Conservation (phyloP, 257 asterid species). For the Solanum medicagineum region DNA sequence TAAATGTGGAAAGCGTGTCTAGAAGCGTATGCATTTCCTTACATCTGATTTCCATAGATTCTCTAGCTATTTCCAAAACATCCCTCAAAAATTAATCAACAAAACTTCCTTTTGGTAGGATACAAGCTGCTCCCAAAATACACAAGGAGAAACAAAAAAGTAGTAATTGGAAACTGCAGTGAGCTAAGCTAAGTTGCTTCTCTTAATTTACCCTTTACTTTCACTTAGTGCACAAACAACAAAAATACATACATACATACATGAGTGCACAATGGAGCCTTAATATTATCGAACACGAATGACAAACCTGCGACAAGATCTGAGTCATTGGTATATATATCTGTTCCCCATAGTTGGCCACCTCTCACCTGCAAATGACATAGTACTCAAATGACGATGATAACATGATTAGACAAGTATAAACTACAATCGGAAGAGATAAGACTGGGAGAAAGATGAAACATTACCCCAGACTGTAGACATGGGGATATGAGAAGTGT, state of each 20-base stretch:
- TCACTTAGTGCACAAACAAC: neutral
- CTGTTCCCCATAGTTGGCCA: constrained; percentile 98
- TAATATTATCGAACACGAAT: neutral
- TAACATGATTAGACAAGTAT: neutral
- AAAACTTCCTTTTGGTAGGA: neutral
- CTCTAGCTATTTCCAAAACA: neutral
- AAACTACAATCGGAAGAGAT: neutral
- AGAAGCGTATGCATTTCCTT: neutral
- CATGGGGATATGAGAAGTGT: neutral
- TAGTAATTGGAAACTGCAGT: neutral
- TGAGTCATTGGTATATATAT: constrained; percentile 90
- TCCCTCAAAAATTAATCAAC: neutral
- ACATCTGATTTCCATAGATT: neutral
- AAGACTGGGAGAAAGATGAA: neutral
- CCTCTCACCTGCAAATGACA: constrained; percentile 72
- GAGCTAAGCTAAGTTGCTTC: neutral
- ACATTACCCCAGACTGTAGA: neutral
- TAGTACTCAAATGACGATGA: constrained; percentile 6
- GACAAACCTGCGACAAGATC: constrained; percentile 87
- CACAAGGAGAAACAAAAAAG: neutral
- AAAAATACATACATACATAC: neutral
- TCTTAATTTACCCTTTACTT: neutral
- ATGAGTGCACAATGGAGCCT: neutral
- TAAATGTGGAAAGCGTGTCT: neutral
- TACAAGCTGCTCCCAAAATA: neutral